Base-by-base conservation (phyloP, 176 grass and related monocot genomes). In the Juncus effusus region DNA sequence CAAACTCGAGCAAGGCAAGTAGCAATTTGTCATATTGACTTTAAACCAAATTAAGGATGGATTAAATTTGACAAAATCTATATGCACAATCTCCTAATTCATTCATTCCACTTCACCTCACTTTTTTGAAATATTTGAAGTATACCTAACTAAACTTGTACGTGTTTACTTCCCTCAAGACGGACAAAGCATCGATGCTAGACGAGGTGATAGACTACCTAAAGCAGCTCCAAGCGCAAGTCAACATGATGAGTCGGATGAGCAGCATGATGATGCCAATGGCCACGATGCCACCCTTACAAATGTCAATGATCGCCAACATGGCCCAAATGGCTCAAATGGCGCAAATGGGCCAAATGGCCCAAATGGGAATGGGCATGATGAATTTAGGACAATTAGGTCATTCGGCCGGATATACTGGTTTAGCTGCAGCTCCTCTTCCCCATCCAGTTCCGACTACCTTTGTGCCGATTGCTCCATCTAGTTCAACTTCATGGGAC, bases 121-220 rank as follows among this genome's bases (percentile, higher is more conserved):
- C 3, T 44, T 2, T 13, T 11, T 1, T 56, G 0, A 3, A 28
- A 28, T 28, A 28, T 28, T 28, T 28, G 35, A 15, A 16, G 7
- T 16, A 3, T 9, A 59, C 38, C 38, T 13, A 70, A 54, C 42
- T 56, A 2, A 44, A 45, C 59, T 35, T 13, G 15, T 42, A 41
- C 5, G 5, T 58, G 55, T 67, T 12, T 7, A 40, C 40, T 8
- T 65, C 3, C 8, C 2, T 5, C 36, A 62, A 99, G 94, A 87
- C 83, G 4, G 94, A 93, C 83, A 99, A 99, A 67, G 94, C 94
- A 60, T 99, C 94, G 54, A 93, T 99, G 88, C 82, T 99, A 37
- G 94, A 90, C 60, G 94, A 99, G 88, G 94, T 74, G 80, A 93
- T 99, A 76, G 88, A 86, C 51, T 84, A 99, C 80, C 74, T 99